Conservation (phyloP, 2,329 filamentous ascomycete species). For the Aureobasidium namibiae region DNA sequence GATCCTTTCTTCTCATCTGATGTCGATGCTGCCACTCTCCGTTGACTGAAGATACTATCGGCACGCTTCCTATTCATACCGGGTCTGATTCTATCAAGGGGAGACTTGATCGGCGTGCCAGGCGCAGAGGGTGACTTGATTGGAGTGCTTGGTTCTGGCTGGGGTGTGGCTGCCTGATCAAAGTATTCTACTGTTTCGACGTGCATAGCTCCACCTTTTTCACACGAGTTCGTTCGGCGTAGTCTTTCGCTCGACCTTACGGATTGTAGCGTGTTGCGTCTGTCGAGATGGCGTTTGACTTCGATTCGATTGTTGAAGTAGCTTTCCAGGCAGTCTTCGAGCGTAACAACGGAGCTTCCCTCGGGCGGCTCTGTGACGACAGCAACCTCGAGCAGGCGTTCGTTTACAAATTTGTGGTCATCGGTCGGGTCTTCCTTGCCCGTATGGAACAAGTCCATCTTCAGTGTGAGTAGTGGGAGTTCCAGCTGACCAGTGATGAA, state of each 20-base stretch:
- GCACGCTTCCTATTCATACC: slow-evolving; percentile 32
- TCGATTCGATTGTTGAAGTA: slow-evolving; percentile 95
- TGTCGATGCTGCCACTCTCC: slow-evolving; percentile 25
- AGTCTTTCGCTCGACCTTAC: slow-evolving; percentile 26
- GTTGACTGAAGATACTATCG: slow-evolving; percentile 43
- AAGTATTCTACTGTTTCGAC: slow-evolving; percentile 37
- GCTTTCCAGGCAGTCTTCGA: slow-evolving; percentile 86
- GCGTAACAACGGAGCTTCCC: slow-evolving; percentile 56
- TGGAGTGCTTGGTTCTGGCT: not conserved
- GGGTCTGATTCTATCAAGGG: slow-evolving; percentile 26
- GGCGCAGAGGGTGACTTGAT: slow-evolving; percentile 17
- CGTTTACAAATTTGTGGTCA: slow-evolving; percentile 91
- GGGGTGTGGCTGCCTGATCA: slow-evolving; percentile 17
- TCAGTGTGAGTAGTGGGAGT: slow-evolving; percentile 76
- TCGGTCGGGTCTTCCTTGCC: slow-evolving; percentile 74
- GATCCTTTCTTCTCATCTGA: slow-evolving; percentile 35
- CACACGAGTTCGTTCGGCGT: slow-evolving; percentile 17
- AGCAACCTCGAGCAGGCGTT: slow-evolving; percentile 81
- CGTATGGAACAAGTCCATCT: slow-evolving; percentile 90
- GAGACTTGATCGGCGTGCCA: slow-evolving; percentile 20
- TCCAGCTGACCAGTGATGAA: slow-evolving; percentile 89
- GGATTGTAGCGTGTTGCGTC: slow-evolving; percentile 51
- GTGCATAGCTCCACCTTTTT: slow-evolving; percentile 32
- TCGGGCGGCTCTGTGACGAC: slow-evolving; percentile 66
- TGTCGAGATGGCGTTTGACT: slow-evolving; percentile 63